phyloP scores from a whole-genome alignment of 164 flowering plant species.

The Liriodendron chinense region DNA sequence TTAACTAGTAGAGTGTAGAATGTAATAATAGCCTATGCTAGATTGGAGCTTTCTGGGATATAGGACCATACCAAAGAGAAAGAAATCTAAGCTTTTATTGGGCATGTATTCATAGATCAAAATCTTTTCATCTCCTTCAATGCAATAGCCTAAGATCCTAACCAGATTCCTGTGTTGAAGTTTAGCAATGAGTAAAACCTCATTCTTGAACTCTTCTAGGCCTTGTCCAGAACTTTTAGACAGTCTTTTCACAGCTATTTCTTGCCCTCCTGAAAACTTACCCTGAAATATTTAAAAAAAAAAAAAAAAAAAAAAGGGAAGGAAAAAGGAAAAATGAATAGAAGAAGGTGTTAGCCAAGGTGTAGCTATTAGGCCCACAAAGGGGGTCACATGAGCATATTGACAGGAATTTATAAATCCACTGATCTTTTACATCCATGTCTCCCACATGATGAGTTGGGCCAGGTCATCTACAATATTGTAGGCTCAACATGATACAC shows the following conservation, averaged over 20 bases:
- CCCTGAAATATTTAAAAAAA: constrained; percentile 11
- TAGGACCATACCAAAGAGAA: constrained; percentile 4
- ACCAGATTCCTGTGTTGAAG: constrained; percentile 16
- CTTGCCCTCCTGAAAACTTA: neutral
- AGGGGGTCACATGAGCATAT: too few species aligned
- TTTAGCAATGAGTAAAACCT: constrained; percentile 19
- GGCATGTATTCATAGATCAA: constrained; percentile 24
- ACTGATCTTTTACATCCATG: too few species aligned
- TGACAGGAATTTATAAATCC: too few species aligned
- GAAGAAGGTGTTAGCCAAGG: too few species aligned
- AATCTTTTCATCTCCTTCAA: constrained; percentile 8
- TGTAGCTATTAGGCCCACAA: too few species aligned
- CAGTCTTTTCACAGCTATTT: constrained; percentile 16
- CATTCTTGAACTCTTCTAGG: constrained; percentile 35
- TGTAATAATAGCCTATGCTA: neutral
- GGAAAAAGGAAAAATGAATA: too few species aligned
- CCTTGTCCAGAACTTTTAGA: constrained; percentile 24
- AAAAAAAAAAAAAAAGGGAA: neutral
- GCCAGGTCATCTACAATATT: too few species aligned
- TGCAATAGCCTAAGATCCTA: constrained; percentile 10
- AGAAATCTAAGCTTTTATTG: constrained; percentile 16
- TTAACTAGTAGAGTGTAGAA: too few species aligned
- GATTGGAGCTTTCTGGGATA: neutral
- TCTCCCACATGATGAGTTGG: too few species aligned
- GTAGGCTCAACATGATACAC: too few species aligned